These are phyloP conservation scores for Heliamphora exappendiculata DNA, from an alignment of 148 eudicot species.

Conservation along the genomic window DNA sequence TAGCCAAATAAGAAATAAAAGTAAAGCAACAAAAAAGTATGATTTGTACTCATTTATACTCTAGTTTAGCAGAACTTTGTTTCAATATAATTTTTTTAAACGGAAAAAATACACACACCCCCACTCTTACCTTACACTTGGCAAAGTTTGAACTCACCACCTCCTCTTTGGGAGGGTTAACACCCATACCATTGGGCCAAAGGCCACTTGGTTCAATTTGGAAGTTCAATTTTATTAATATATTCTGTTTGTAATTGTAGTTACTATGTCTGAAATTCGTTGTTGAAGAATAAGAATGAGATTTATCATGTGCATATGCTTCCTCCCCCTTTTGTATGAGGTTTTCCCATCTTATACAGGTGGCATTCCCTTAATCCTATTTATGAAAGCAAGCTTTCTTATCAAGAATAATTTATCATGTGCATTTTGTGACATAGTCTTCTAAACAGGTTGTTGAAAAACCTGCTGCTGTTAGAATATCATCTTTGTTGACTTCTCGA, in stretches of 20 bases:
- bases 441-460: slow-evolving; percentile 76
- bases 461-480: slow-evolving; percentile 73
- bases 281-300: not conserved
- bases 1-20: not conserved
- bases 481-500: slow-evolving; percentile 85
- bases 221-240: not conserved
- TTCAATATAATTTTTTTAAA: not conserved
- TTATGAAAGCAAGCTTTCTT: no score
- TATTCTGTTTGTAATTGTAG: not conserved
- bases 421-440: slow-evolving; percentile 7
- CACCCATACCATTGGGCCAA: no score
- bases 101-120: no score
- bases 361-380: no score
- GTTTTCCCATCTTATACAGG: no score
- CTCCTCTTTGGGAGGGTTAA: no score
- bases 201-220: no score
- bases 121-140: no score
- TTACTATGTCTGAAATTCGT: not conserved
- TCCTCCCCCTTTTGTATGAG: no score
- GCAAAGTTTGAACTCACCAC: no score
- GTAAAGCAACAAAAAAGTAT: slow-evolving; percentile 5
- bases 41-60: not conserved
- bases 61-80: not conserved
- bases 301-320: slow-evolving; percentile 10
- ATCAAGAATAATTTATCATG: slow-evolving; percentile 11